Evolutionary conservation across 2,329 filamentous ascomycete genomes (phyloP).

Genomic region (Arthrobotrys musiformis): DNA sequence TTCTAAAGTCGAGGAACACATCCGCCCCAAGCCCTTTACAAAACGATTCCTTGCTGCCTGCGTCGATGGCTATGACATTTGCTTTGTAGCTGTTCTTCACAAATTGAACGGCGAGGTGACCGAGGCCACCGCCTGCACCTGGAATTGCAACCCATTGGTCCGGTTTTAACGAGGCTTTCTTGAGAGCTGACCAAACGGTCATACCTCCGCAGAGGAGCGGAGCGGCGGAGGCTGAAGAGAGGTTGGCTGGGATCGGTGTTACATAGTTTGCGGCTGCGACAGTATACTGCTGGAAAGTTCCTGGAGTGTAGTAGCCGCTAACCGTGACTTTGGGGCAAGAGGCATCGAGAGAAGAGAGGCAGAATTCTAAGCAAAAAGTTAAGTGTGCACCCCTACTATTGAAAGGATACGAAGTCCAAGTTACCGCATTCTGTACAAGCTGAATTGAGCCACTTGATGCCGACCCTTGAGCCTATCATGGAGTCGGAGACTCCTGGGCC

Average conservation of each 20-base stretch:
- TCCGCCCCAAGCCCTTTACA: slow-evolving; percentile 58
- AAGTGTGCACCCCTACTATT: neutral
- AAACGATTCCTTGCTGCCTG: slow-evolving; percentile 56
- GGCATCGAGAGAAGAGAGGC: slow-evolving; percentile 57
- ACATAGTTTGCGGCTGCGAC: slow-evolving; percentile 36
- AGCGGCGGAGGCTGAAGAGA: slow-evolving; percentile 69
- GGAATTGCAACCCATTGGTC: slow-evolving; percentile 59
- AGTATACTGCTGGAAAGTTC: slow-evolving; percentile 58
- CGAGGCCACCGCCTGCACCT: slow-evolving; percentile 60
- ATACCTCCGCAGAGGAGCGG: slow-evolving; percentile 72
- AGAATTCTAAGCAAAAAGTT: slow-evolving; percentile 48
- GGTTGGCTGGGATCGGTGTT: slow-evolving; percentile 68
- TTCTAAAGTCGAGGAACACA: slow-evolving; percentile 58
- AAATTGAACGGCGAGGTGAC: slow-evolving; percentile 59
- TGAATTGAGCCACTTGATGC: slow-evolving; percentile 58
- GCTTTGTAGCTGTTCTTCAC: slow-evolving; percentile 58
- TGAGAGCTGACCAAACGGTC: slow-evolving; percentile 70
- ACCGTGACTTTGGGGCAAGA: slow-evolving; percentile 57
- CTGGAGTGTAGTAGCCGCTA: slow-evolving; percentile 59
- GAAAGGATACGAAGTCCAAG: neutral
- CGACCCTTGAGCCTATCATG: slow-evolving; percentile 55
- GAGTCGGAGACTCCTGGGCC: slow-evolving; percentile 51
- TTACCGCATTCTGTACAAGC: slow-evolving; percentile 57
- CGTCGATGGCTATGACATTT: slow-evolving; percentile 58
- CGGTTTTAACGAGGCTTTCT: slow-evolving; percentile 64